Evolutionary conservation across 2,329 filamentous ascomycete species (phyloP), one percentile per base, ranked within the genome.

Genomic region (Fusarium armeniacum): DNA sequence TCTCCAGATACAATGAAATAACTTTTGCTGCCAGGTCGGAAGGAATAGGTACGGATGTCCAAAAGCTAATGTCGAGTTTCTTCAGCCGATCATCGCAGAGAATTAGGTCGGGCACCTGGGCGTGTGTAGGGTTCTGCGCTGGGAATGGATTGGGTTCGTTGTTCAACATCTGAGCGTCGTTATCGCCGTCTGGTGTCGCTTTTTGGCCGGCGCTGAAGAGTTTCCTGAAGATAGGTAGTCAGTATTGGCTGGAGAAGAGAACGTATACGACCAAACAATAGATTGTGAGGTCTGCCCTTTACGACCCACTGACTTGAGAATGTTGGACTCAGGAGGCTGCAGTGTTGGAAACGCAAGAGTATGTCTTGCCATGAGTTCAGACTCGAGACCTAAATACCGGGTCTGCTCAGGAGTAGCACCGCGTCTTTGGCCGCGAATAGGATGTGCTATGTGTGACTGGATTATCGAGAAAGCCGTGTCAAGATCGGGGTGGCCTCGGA

Each of bases 1-100:
- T 81, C 52, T 74, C 68, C 7, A 81, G 61, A 43, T 81, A 81
- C 3, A 81, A 55, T 3, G 79, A 81, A n/a, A 81, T 78, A 24
- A 72, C 67, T 13, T 68, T 72, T 3, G 75, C 76, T n/a, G 78
- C 77, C 15, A 78, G 60, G 7, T 77, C 70, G 45, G 77, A 71
- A 1, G 70, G 45, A 7, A 81, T 67, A 8, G 62, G 38, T 7
- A 80, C 73, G 28, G 76, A 61, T 16, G 81, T 80, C 81, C 81
- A 80, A 57, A 74, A 73, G 13, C 55, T 30, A 35, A 82, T 77
- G 4, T 76, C 51, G 2, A 81, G 64, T 2, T 69, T 22, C 5
- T 64, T 50, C 2, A 81, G 69, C 13, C 76, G 75, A n/a, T 73
- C 40, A 44, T 79, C 78, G n/a, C 67, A 66, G 11, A 36, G 30